Evolutionary conservation across 257 asterid species (phyloP).

Genomic region (Solanum sparsipilum): DNA sequence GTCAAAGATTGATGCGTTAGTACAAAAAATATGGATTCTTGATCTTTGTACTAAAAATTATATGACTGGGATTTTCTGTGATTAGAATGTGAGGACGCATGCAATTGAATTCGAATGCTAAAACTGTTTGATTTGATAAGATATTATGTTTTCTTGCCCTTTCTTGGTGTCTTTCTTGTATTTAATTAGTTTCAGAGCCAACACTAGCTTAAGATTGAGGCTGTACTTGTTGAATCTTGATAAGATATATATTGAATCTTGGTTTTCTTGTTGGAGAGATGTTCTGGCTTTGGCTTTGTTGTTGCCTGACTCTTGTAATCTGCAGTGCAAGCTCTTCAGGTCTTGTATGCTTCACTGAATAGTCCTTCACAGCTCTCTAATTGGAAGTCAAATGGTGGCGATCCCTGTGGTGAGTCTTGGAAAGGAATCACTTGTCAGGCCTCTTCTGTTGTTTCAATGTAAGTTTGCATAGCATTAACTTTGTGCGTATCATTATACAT

Average conservation of each 20-base stretch:
- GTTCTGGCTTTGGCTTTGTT: neutral
- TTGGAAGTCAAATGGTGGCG: slow-evolving; percentile 85
- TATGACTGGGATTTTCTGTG: neutral
- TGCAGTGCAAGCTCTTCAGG: slow-evolving; percentile 89
- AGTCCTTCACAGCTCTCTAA: slow-evolving; percentile 67
- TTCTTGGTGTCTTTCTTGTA: neutral
- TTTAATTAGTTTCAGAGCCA: neutral
- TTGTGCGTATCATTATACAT: neutral
- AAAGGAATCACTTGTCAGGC: slow-evolving; percentile 75
- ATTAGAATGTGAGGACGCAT: neutral
- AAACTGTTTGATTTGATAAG: neutral
- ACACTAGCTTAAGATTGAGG: neutral
- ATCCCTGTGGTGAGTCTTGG: slow-evolving; percentile 97
- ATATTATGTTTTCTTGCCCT: neutral
- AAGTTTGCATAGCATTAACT: slow-evolving; percentile 16
- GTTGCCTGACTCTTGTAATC: neutral
- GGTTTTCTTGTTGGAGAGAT: neutral
- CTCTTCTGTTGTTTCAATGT: slow-evolving; percentile 74
- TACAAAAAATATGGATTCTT: neutral
- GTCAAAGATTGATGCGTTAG: slow-evolving; percentile 1
- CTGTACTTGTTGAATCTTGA: neutral
- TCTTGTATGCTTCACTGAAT: slow-evolving; percentile 62
- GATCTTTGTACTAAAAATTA: neutral
- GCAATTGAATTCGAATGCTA: neutral
- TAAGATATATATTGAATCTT: neutral